Base-by-base conservation (phyloP, 345 rosid genomes). In the Melastoma malabathricum region DNA sequence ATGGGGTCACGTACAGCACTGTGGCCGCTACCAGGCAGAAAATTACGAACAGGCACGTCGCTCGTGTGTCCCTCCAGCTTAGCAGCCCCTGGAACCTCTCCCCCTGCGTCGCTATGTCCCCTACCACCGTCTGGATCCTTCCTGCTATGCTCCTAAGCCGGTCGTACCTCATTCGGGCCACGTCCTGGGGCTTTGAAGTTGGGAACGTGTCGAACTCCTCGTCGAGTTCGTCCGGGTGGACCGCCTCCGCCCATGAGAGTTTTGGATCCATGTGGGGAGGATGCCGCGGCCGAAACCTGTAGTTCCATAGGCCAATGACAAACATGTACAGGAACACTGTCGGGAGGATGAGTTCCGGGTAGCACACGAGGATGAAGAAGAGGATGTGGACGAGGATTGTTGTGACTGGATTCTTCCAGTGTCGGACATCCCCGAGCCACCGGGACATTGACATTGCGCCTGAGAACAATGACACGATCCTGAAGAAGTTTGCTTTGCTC, bases 151-250 rank as follows among this genome's bases (percentile, higher is more conserved):
- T 75, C 62, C 97, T 71, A 3, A 88, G 84, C 52, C 84, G 58
- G 66, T 84, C 89, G 45, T 82, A 84, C 72, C 92, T 78, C 62
- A 88, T 61, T 19, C 86, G 59, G n/a, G 84, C 77, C 7, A 73
- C 29, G 15, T 88, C 89, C 1, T 75, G 72, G 0, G 75, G 61
- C 38, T 68, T 61, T 1, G 80, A 69, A 4, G 92, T 80, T 5
- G 97, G 94, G 59, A 88, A 84, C 0, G 84, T 87, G 61, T 82
- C 96, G 20, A 83, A 86, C 61, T 86, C 94, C 66, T 87, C 94
- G 2, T 83, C 89, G 1, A 87, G 77, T 67, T 84, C 96, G 52
- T 88, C 95, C 0, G 86, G 82, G 47, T 64, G 62, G 50, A 67
- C 83, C 3, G 75, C 74, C 52, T 83, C 93, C 5, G 96, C 89